These are phyloP conservation scores for Diaporthe nobilis DNA, from an alignment of 2,329 filamentous ascomycete species.

Conservation along the genomic window DNA sequence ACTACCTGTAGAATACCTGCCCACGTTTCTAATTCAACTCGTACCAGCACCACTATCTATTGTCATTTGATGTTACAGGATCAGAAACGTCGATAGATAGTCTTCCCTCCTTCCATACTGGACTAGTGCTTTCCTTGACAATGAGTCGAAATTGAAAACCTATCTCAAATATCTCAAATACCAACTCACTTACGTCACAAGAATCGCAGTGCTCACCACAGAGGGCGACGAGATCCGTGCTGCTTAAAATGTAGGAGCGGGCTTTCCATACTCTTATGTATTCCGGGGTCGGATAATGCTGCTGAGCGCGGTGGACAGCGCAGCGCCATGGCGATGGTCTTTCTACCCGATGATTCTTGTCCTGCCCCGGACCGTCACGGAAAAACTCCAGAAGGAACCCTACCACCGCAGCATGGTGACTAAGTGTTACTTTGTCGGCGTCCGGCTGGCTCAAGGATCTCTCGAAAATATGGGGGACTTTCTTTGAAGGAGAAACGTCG, in stretches of 20 bases:
- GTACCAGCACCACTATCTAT: neutral
- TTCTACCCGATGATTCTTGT: neutral
- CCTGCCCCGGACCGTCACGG: neutral
- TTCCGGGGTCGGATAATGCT: neutral
- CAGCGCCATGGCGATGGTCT: neutral
- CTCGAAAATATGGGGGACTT: neutral
- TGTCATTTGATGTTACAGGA: neutral
- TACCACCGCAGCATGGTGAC: neutral
- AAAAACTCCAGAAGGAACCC: neutral
- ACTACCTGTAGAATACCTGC: too few species aligned
- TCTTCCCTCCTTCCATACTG: neutral
- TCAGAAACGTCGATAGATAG: neutral
- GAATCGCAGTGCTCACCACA: neutral
- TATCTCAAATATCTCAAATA: neutral
- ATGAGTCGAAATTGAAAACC: neutral
- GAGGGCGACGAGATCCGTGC: neutral
- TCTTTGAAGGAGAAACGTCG: too few species aligned
- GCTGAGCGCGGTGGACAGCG: neutral
- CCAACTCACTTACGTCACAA: neutral
- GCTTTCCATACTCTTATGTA: neutral
- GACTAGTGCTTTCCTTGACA: neutral
- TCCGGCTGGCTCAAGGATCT: neutral
- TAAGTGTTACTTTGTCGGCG: neutral
- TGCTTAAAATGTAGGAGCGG: neutral
- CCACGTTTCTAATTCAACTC: too few species aligned